phyloP scores from a whole-genome alignment of 805 yeast genomes.

The Ogataea trehalophila region DNA sequence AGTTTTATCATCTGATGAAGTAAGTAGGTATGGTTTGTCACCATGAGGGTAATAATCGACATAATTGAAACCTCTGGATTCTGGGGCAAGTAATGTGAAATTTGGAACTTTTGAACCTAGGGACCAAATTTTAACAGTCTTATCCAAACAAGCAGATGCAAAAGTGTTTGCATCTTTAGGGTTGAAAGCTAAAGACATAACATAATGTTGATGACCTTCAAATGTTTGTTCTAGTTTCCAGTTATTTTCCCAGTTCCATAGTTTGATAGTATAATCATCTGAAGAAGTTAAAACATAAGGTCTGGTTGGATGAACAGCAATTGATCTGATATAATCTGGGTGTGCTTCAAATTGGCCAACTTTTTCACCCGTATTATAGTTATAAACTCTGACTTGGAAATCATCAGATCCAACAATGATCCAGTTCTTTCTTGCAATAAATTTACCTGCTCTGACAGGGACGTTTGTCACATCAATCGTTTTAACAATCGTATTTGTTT shows the following conservation, averaged over 20 bases:
- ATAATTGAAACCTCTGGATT: constrained; percentile 88
- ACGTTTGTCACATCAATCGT: constrained; percentile 92
- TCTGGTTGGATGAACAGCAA: constrained; percentile 91
- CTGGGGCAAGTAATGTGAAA: constrained; percentile 88
- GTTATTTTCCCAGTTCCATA: constrained; percentile 96
- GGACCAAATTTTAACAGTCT: constrained; percentile 96
- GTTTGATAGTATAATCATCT: constrained; percentile 85
- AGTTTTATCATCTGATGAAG: constrained; percentile 86
- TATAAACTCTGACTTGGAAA: constrained; percentile 87
- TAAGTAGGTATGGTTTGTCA: constrained; percentile 93
- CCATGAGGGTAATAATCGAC: constrained; percentile 97
- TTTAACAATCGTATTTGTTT: constrained; percentile 77
- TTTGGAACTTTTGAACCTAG: constrained; percentile 83
- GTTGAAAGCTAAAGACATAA: constrained; percentile 91
- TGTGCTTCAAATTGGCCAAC: constrained; percentile 96
- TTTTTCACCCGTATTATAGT: constrained; percentile 93
- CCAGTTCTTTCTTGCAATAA: constrained; percentile 96
- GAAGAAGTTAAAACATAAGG: constrained; percentile 85
- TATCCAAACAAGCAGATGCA: constrained; percentile 95
- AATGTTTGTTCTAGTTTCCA: constrained; percentile 89
- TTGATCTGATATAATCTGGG: constrained; percentile 90
- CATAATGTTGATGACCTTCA: constrained; percentile 94
- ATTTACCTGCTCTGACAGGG: constrained; percentile 94
- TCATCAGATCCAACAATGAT: constrained; percentile 95
- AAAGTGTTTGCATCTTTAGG: constrained; percentile 97